Percentiles rank a stretch among this genome's conserved stretches.
Evolutionary conservation across 2,329 filamentous ascomycete genomes (phyloP).

Genomic region (Stemphylium beticola): DNA sequence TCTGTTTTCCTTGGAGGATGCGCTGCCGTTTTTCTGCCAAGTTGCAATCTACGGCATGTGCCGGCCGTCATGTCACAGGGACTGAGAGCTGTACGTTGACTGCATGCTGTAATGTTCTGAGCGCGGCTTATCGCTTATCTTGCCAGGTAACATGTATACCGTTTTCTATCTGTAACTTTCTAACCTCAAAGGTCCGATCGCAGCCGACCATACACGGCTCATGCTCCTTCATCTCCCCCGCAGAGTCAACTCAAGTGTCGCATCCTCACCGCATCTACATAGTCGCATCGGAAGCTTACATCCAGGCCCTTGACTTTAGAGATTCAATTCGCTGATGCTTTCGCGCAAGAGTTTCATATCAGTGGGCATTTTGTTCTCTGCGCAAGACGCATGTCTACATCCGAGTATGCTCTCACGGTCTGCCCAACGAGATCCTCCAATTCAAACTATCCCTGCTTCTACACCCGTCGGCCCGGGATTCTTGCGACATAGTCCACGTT

Average conservation of each 20-base stretch:
- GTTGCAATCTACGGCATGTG: not conserved
- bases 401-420: not conserved
- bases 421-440: not conserved
- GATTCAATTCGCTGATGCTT: no score
- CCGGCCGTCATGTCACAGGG: not conserved
- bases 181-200: not conserved
- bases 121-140: not conserved
- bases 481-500: no score
- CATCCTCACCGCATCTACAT: not conserved
- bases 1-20: not conserved
- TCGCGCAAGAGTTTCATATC: not conserved
- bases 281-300: not conserved
- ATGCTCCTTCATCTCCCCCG: not conserved
- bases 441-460: not conserved
- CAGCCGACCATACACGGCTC: not conserved
- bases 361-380: not conserved
- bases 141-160: not conserved
- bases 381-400: not conserved
- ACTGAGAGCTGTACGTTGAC: not conserved
- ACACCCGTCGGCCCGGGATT: no score
- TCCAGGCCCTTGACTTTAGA: not conserved
- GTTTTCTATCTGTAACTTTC: not conserved
- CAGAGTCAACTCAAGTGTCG: not conserved
- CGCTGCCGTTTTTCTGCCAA: not conserved
- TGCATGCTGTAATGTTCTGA: not conserved